Percentiles rank a stretch among this genome's conserved stretches.
phyloP scores from a whole-genome alignment of 163 green algal genomes.

The Chlorella variabilis region DNA sequence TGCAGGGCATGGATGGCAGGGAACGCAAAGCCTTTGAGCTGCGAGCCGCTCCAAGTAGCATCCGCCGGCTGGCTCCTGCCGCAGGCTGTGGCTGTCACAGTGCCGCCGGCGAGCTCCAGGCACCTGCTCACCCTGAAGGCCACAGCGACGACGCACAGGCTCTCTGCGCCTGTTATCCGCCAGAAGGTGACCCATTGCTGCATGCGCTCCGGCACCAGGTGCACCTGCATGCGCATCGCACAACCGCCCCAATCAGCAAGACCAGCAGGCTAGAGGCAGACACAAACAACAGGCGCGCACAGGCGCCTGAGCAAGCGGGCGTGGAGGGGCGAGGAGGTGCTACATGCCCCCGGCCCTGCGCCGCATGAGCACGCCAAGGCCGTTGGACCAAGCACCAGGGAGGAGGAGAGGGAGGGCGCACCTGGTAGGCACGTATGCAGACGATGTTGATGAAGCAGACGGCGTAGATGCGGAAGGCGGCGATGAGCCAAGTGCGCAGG shows the following conservation, averaged over 20 bases:
- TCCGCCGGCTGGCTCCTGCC: too few relatives aligned
- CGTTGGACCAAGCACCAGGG: not conserved
- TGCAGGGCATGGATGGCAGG: not conserved
- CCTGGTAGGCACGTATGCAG: slow-evolving; percentile 10
- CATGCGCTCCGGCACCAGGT: not conserved
- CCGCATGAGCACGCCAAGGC: too few relatives aligned
- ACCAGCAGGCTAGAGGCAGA: too few relatives aligned
- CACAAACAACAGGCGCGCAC: too few relatives aligned
- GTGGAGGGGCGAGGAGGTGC: too few relatives aligned
- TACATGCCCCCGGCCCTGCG: too few relatives aligned
- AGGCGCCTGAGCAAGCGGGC: too few relatives aligned
- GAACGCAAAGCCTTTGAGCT: too few relatives aligned
- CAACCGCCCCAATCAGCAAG: too few relatives aligned
- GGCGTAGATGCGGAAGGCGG: not conserved
- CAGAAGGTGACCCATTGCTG: slow-evolving; percentile 8
- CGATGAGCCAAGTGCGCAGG: not conserved
- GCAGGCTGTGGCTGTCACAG: too few relatives aligned
- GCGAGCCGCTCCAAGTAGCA: too few relatives aligned
- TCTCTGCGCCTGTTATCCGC: slow-evolving; percentile 11
- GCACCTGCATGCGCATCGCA: not conserved
- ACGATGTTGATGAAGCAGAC: slow-evolving; percentile 12
- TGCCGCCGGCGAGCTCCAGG: too few relatives aligned
- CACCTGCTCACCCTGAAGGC: slow-evolving; percentile 28
- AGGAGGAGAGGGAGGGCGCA: not conserved
- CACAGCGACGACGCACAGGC: slow-evolving; percentile 1